Base-by-base conservation (phyloP, 2,329 filamentous ascomycete genomes). In the Penicillium psychrosexuale region DNA sequence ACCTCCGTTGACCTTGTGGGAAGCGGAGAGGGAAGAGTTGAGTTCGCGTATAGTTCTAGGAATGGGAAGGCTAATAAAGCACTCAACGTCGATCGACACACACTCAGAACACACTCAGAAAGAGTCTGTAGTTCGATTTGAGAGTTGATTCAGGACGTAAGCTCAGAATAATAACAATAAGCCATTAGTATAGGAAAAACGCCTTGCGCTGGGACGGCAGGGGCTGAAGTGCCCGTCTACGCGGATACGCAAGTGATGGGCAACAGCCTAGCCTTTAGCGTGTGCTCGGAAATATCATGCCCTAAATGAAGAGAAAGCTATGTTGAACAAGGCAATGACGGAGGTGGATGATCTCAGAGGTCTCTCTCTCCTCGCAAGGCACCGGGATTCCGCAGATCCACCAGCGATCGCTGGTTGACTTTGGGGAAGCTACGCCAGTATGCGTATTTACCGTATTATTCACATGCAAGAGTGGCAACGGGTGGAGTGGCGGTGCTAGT, bases 201-300 rank as follows among this genome's bases (percentile, higher is more conserved):
- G 56, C 56, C 56, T 58, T 58, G 56, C 53, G 44, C 51, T 45
- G 38, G 37, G 53, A 45, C 51, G 22, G 53, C 34, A 44, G 37
- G 40, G 37, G 45, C 33, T 45, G 27, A 31, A 22, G 6, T 39
- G 19, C 17, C 28, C 42, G 39, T n/a, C 27, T 30, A 27, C 24
- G n/a, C 27, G 24, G 31, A 30, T 33, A 45, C 46, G 46, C 33
- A 31, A 45, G 12, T 37, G 38, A 36, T 47, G 27, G 39, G n/a
- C n/a, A 49, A 47, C 27, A 31, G 49, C 39, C 44, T 31, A 17
- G 34, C 22, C 27, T 53, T 53, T 36, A 53, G 36, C 37, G 42
- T 31, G 24, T 45, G 39, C 39, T 44, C 31, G 3, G 27, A 38
- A 39, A 22, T n/a, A 8, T 27, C 24, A 53, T 53, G 37, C 22